A percentile compares a stretch with the other conserved stretches of the same genome.
phyloP scores from a whole-genome alignment of 768 basidiomycete species.

The Suillus brevipes region DNA sequence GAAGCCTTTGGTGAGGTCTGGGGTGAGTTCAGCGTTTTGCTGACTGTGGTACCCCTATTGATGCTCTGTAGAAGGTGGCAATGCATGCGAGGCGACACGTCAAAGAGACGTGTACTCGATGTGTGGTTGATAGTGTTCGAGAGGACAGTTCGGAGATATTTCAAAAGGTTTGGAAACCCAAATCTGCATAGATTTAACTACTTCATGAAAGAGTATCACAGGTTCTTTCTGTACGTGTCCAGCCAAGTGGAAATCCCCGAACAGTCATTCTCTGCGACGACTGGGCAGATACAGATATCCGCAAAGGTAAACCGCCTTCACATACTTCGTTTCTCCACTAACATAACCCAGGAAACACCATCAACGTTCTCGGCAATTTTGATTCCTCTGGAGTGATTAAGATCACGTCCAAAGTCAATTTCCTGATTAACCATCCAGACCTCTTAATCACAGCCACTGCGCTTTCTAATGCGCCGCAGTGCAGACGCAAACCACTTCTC shows the following conservation, averaged over 20 bases:
- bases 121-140: constrained; percentile 49
- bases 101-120: constrained; percentile 51
- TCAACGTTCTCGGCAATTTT: constrained; percentile 70
- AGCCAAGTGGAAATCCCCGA: constrained; percentile 39
- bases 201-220: constrained; percentile 25
- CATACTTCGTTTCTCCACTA: neutral
- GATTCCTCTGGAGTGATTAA: constrained; percentile 44
- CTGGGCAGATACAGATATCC: constrained; percentile 69
- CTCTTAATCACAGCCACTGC: constrained; percentile 88
- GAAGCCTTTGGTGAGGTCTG: constrained; percentile 28
- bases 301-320: constrained; percentile 45
- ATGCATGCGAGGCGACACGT: constrained; percentile 20
- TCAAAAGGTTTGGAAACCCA: constrained; percentile 42
- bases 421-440: constrained; percentile 90
- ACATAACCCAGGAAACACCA: constrained; percentile 61
- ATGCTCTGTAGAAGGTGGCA: constrained; percentile 17
- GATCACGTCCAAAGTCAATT: constrained; percentile 62
- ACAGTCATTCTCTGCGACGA: constrained; percentile 71
- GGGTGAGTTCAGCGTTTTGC: constrained; percentile 18
- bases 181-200: neutral
- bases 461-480: constrained; percentile 80
- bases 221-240: constrained; percentile 52
- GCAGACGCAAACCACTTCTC: constrained; percentile 85
- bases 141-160: constrained; percentile 33
- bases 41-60: neutral